Evolutionary conservation across 495 filamentous ascomycete species (phyloP), one percentile per base, ranked within the genome.

Genomic region (Aspergillus diversus): DNA sequence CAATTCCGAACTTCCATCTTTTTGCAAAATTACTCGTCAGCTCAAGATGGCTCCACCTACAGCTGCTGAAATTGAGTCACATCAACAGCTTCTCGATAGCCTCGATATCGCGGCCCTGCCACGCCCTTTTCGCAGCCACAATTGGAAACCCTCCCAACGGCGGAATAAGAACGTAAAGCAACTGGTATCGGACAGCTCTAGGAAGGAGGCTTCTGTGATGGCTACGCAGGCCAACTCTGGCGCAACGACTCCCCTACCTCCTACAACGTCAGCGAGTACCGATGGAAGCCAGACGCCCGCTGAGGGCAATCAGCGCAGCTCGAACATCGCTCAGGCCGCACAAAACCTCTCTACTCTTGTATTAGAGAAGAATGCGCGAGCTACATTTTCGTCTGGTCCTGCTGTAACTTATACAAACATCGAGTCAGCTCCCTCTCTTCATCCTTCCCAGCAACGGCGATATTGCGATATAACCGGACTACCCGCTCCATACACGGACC

Each of bases 121-220:
- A 31, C 92, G 93, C 73, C 90, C 86, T 59, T 98, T 96, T 82
- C 92, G 95, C 66, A 96, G 92, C 70, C 80, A 89, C 0, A 75
- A 87, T 71, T 99, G 94, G 94, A 92, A 89, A 64, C 90, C 96
- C 16, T 90, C 93, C 60, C 90, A 92, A 74, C 92, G 95, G 13
- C 92, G 95, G 74, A 98, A 97, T 82, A 97, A 97, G 80, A 97
- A 96, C 71, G 88, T 98, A 76, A 98, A 98, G 76, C 91, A 96
- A 71, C 92, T 98, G 61, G 83, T 99, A 63, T 87, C 92, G n/a
- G 95, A 99, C 66, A 91, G 88, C 33, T 83, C 89, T 27, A 87
- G 92, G 42, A 93, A 92, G 72, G 89, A 94, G 78, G 90, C 91
- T 7, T 90, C 89, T 5, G 85, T 90, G 15, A 81, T 92, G 65